A percentile compares a stretch with the other conserved stretches of the same genome.
Conservation (phyloP, 2,329 filamentous ascomycete species). For the Aspergillus felis region DNA sequence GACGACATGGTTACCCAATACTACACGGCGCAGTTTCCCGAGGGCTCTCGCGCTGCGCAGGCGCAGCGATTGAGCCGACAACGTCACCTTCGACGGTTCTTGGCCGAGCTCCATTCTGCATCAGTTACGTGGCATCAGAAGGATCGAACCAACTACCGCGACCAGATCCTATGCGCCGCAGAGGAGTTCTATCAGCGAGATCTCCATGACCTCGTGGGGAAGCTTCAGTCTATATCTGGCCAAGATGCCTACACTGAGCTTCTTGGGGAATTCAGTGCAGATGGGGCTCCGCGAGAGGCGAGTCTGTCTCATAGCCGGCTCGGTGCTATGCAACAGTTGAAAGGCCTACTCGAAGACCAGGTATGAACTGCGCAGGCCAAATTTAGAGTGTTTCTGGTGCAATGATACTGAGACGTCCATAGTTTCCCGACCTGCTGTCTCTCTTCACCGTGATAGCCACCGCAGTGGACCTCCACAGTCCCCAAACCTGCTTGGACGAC, state of each 20-base stretch:
- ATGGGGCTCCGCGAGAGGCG: not conserved
- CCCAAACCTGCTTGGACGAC: not conserved
- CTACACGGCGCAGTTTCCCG: not conserved
- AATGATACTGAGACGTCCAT: not conserved
- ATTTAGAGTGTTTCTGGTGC: not conserved
- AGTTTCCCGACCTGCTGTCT: not conserved
- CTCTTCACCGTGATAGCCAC: not conserved
- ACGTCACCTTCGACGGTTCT: not conserved
- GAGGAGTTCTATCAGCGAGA: not conserved
- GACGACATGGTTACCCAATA: not conserved
- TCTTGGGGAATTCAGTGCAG: not conserved
- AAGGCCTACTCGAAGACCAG: not conserved
- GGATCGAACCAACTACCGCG: not conserved
- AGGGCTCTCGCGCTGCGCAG: not conserved
- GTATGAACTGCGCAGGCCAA: not conserved
- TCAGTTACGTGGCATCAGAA: not conserved
- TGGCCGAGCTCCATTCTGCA: not conserved
- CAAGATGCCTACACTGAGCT: not conserved
- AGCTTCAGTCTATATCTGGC: not conserved
- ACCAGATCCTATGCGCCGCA: not conserved
- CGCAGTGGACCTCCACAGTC: not conserved
- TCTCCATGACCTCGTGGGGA: not conserved
- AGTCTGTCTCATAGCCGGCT: not conserved
- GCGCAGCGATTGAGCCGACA: not conserved
- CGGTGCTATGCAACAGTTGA: not conserved